These are phyloP conservation scores for Septoria linicola DNA, from an alignment of 2,329 filamentous ascomycete genomes.

Conservation along the genomic window DNA sequence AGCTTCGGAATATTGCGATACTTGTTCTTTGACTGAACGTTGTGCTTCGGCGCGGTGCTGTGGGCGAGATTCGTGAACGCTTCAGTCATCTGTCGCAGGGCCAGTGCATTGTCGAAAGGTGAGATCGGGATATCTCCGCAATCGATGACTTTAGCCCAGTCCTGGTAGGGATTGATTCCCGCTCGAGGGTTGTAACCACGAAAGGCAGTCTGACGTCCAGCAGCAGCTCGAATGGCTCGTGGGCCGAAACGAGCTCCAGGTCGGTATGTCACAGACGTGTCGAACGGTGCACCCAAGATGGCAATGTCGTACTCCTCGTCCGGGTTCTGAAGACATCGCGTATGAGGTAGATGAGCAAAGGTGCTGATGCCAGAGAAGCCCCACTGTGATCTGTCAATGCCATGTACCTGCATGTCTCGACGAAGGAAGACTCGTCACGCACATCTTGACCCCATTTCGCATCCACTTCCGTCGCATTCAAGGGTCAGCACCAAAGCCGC, in stretches of 20 bases:
- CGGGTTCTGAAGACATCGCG: slow-evolving; percentile 50
- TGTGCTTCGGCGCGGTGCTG: slow-evolving; percentile 39
- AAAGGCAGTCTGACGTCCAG: slow-evolving; percentile 74
- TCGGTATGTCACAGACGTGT: slow-evolving; percentile 50
- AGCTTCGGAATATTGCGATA: slow-evolving; percentile 50
- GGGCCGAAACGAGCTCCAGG: slow-evolving; percentile 71
- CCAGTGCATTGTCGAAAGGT: slow-evolving; percentile 81
- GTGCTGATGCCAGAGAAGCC: slow-evolving; percentile 39
- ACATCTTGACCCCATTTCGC: slow-evolving; percentile 35
- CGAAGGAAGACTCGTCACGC: background rate
- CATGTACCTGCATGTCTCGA: too few relatives aligned
- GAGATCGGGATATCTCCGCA: slow-evolving; percentile 88
- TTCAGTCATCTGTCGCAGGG: slow-evolving; percentile 78
- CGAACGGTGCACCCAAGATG: slow-evolving; percentile 52
- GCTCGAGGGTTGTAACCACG: slow-evolving; percentile 81
- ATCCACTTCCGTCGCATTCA: slow-evolving; percentile 16
- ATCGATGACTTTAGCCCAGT: slow-evolving; percentile 66
- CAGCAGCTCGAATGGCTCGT: slow-evolving; percentile 80
- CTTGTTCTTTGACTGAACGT: slow-evolving; percentile 39
- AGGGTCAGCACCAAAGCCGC: background rate
- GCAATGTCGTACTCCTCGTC: slow-evolving; percentile 48
- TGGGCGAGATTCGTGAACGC: slow-evolving; percentile 70
- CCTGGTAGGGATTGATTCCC: slow-evolving; percentile 76
- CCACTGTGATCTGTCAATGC: slow-evolving; percentile 27
- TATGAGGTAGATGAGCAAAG: slow-evolving; percentile 49